Evolutionary conservation across 2,329 filamentous ascomycete species (phyloP), one percentile per base, ranked within the genome.

Genomic region (Penicillium psychrosexuale): DNA sequence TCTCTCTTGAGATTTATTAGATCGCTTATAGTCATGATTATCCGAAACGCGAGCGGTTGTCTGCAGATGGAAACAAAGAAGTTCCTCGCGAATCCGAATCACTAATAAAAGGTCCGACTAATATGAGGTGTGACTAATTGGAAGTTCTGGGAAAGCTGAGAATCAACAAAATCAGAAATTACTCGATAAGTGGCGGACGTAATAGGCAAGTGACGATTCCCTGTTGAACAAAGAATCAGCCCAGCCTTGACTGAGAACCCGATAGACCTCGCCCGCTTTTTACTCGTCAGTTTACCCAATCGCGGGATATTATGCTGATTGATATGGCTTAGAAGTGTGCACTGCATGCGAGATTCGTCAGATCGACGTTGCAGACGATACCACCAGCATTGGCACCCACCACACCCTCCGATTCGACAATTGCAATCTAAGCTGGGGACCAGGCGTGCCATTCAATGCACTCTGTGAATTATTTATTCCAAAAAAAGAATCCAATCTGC

Each of bases 331-430:
- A 33, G 17, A 51, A n/a, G 42, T 27, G 51, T n/a, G 39, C 47
- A 54, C 46, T 38, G 27, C 51, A 54, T 54, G 40, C 33, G 50
- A 27, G 27, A 36, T 50, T 54, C 46, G 47, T 54, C 51, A 50
- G 46, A 54, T 44, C 39, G 12, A 44, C 51, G 51, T 54, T 54
- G 46, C 51, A 55, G 28, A 27, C 9, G 30, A 48, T 30, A 28
- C 36, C 27, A 38, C 37, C 19, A 34, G 12, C 38, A 31, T 30
- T n/a, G 28, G 42, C 27, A 33, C 30, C 42, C 28, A 47, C 53
- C 49, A 43, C 49, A 19, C 12, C 15, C 30, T 60, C 58, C 46
- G 48, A 58, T 60, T 60, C 46, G 58, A 46, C 9, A 28, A 53
- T 58, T 56, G 15, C 15, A 17, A 60, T 51, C 12, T 17, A 37